Evolutionary conservation across 129 eudicot species (phyloP).

Genomic region (Centrapalus pauciflorus): DNA sequence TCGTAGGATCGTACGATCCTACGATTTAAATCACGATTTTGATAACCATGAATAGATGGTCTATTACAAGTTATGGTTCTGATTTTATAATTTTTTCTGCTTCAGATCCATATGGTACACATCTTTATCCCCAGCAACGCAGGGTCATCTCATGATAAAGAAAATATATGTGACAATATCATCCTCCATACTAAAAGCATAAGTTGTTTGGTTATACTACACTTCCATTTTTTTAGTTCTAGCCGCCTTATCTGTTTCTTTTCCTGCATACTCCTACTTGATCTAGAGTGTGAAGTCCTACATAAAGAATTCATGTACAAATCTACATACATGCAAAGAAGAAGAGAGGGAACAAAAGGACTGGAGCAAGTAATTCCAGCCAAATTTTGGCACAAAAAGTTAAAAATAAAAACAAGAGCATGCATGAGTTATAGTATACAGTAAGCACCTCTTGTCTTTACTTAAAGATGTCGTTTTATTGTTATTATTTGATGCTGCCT

Average conservation of each 20-base stretch:
- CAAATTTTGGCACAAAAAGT: neutral
- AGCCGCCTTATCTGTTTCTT: no score
- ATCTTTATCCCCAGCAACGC: no score
- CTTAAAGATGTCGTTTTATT: conserved; percentile 26
- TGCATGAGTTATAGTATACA: conserved; percentile 6
- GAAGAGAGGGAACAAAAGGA: neutral
- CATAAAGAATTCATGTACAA: neutral
- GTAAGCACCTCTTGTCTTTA: conserved; percentile 44
- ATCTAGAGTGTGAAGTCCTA: neutral
- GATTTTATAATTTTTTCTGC: no score
- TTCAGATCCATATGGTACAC: no score
- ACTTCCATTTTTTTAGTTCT: neutral
- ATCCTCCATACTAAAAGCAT: neutral
- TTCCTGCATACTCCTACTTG: neutral
- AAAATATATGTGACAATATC: neutral
- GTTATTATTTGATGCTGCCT: conserved; percentile 23
- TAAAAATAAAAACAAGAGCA: neutral
- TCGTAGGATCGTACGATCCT: no score
- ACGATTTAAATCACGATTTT: no score
- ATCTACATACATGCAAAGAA: neutral
- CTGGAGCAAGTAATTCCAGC: neutral
- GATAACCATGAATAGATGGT: no score
- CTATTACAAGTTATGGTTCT: no score
- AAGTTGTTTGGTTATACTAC: neutral
- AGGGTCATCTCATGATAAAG: no score